A percentile compares a stretch with the other conserved stretches of the same genome.
phyloP scores from a whole-genome alignment of 2,329 filamentous ascomycete species.

The Fusarium anthophilum region DNA sequence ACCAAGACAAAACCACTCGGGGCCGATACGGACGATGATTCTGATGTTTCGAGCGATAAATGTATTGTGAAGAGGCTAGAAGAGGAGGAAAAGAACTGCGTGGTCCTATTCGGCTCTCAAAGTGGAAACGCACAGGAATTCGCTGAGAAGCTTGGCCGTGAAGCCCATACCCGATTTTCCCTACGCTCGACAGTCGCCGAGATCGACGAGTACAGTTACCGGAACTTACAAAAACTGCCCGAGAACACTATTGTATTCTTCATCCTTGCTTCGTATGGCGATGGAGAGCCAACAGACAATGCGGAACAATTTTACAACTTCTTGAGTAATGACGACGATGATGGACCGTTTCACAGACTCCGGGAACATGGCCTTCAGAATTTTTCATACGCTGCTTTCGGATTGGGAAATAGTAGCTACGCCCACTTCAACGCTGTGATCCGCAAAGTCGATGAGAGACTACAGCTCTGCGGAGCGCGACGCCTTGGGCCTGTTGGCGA shows the following conservation, averaged over 20 bases:
- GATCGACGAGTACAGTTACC: not conserved
- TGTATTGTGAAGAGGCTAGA: not conserved
- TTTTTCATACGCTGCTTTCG: not conserved
- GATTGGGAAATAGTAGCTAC: not conserved
- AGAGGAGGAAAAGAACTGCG: not conserved
- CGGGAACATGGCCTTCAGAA: not conserved
- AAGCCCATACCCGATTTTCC: not conserved
- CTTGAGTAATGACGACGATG: not conserved
- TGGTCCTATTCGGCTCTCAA: not conserved
- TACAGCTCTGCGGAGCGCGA: not conserved
- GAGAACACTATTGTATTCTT: accelerated
- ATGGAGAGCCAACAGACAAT: not conserved
- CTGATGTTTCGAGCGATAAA: not conserved
- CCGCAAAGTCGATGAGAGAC: not conserved
- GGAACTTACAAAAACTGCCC: not conserved
- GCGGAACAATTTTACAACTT: not conserved
- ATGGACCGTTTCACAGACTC: not conserved
- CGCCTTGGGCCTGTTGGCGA: not conserved
- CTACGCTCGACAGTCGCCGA: not conserved
- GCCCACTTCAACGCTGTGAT: not conserved
- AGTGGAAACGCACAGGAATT: not conserved
- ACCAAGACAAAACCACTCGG: not conserved
- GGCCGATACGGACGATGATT: accelerated
- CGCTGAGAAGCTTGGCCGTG: not conserved
- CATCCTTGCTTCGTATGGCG: not conserved